Evolutionary conservation across 805 yeast species (phyloP), one percentile per base, ranked within the genome.

Genomic region (Kodamaea lidongshanica): DNA sequence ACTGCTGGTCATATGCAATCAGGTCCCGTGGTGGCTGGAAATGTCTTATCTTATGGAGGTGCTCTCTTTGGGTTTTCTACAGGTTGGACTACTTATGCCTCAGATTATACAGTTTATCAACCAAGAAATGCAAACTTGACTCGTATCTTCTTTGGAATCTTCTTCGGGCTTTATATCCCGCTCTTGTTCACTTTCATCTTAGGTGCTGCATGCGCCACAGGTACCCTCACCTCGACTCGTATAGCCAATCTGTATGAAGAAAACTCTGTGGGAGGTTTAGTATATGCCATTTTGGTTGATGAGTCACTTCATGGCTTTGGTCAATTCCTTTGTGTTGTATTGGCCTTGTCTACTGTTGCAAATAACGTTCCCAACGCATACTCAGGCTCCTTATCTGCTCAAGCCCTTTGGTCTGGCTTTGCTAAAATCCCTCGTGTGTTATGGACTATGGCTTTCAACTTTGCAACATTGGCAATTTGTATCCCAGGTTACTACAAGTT

Each of bases 291-390:
- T 43, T 65, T 88, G 37, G 92, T 84, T 32, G 70, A 75, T 41
- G 72, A 87, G 52, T 80, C 94, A 4, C 68, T 86, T 38, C 88
- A 83, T 58, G 88, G 86, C 7, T 85, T 88, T 45, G 96, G 96
- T 40, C 79, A 84, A 56, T 86, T 88, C 69, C 78, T 88, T 58
- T 74, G 88, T 59, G 96, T 88, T 18, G 17, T 88, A 12, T 65
- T 88, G 41, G 85, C 94, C 11, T 61, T 88, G 42, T 84, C 95
- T 18, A 85, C 95, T 18, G 80, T 88, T 34, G 79, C 95, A 42
- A 86, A 85, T 70, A 87, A 86, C 65, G 76, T 87, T 56, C 96
- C 96, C 58, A 87, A 86, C 67, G 78, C 86, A 81, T 88, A 88
- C 67, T 84, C 96, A 15, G 74, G 86, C 47, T 88, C 86, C 23